phyloP scores from a whole-genome alignment of 768 basidiomycete genomes.

The Leccinum aurantiacum region DNA sequence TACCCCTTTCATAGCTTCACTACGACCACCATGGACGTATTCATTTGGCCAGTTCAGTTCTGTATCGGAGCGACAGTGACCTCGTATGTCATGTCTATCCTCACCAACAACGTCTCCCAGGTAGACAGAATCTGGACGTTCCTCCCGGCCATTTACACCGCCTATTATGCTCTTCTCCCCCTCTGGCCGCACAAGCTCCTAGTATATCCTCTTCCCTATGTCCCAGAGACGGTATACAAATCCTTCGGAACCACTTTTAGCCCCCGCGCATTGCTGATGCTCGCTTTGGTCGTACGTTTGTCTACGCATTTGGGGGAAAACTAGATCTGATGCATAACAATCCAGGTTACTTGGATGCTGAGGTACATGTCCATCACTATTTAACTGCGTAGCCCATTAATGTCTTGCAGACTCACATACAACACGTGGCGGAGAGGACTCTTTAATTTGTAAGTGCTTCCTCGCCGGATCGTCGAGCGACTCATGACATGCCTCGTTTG shows the following conservation, averaged over 20 bases:
- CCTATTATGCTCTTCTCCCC: conserved; percentile 79
- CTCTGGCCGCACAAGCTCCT: conserved; percentile 42
- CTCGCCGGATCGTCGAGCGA: not conserved
- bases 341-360: conserved; percentile 57
- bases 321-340: conserved; percentile 1
- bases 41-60: conserved; percentile 65
- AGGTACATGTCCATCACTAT: conserved; percentile 36
- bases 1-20: too few species aligned
- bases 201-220: conserved; percentile 49
- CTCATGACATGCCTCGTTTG: not conserved
- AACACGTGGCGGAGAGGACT: conserved; percentile 85
- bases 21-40: conserved; percentile 18
- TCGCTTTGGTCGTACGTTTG: conserved; percentile 55
- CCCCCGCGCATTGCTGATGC: conserved; percentile 73
- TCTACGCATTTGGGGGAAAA: not conserved
- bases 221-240: conserved; percentile 45
- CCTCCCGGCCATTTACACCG: conserved; percentile 77
- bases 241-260: conserved; percentile 49
- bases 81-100: conserved; percentile 59
- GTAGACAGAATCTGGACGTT: conserved; percentile 85
- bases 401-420: conserved; percentile 55
- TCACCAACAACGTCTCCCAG: conserved; percentile 81
- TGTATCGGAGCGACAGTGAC: conserved; percentile 47
- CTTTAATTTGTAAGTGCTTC: conserved; percentile 57
- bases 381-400: conserved; percentile 25